Conservation (phyloP, 2,329 filamentous ascomycete species). For the Venturia effusa region DNA sequence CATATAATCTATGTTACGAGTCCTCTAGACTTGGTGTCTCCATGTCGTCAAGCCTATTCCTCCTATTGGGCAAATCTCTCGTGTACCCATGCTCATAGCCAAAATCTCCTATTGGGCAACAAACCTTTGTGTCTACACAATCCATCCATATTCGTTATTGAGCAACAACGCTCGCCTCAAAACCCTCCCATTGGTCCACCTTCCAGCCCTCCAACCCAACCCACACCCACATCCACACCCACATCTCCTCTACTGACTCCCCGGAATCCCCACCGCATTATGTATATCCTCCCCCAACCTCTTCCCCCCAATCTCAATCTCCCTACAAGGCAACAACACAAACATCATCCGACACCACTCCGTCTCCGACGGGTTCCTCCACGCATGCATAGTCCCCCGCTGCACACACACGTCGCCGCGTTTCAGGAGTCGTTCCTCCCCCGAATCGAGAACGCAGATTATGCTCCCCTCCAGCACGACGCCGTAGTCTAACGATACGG, state of each 20-base stretch:
- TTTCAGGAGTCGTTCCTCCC: constrained; percentile 23
- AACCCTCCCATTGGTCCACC: neutral
- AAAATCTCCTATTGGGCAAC: neutral
- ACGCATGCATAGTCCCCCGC: constrained; percentile 26
- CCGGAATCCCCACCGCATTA: neutral
- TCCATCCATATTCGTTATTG: neutral
- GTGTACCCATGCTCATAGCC: neutral
- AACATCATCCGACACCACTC: constrained; percentile 14
- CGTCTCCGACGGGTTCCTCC: constrained; percentile 11
- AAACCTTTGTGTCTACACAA: neutral
- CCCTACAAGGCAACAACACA: constrained; percentile 12
- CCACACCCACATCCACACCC: too few relatives aligned
- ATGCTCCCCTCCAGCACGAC: constrained; percentile 29
- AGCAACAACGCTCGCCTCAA: neutral
- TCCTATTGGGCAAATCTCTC: neutral
- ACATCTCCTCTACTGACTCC: neutral
- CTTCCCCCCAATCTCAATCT: constrained; percentile 9
- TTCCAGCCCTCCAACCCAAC: neutral
- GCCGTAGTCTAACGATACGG: constrained; percentile 29
- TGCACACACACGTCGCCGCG: constrained; percentile 27
- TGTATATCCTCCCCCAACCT: constrained; percentile 12
- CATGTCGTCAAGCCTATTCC: neutral
- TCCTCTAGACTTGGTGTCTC: neutral
- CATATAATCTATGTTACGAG: neutral
- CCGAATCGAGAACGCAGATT: constrained; percentile 27